Percentiles rank a stretch among this genome's conserved stretches.
Evolutionary conservation across 2,329 filamentous ascomycete species (phyloP).

Genomic region (Claviceps sorghi): DNA sequence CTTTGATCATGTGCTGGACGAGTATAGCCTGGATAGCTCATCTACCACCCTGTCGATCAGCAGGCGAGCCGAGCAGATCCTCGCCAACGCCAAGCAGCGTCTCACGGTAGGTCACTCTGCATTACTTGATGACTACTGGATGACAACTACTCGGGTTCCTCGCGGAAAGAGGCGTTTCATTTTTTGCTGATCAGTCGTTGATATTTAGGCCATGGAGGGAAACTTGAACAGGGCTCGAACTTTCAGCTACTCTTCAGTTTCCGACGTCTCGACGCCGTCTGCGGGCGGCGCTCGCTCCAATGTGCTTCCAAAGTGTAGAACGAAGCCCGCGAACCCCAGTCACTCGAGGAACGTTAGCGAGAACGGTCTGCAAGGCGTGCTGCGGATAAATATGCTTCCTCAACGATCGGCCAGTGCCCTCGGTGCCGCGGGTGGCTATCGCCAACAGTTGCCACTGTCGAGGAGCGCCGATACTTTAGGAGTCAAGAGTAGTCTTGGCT

Average conservation of each 20-base stretch:
- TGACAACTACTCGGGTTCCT: background rate
- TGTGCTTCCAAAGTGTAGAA: constrained; percentile 10
- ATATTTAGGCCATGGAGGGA: constrained; percentile 70
- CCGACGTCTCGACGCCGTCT: constrained; percentile 38
- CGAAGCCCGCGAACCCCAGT: constrained; percentile 6
- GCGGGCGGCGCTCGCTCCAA: constrained; percentile 20
- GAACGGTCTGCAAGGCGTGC: constrained; percentile 12
- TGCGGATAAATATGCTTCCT: constrained; percentile 20
- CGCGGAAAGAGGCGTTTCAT: background rate
- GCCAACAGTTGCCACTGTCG: constrained; percentile 31
- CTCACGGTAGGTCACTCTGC: constrained; percentile 51
- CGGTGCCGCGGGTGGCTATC: constrained; percentile 43
- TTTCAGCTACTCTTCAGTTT: constrained; percentile 31
- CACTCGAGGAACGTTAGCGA: constrained; percentile 21
- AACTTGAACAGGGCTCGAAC: constrained; percentile 70
- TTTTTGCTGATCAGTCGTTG: background rate
- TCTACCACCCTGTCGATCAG: constrained; percentile 59
- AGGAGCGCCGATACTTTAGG: constrained; percentile 29
- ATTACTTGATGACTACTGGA: background rate
- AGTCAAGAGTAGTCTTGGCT: constrained; percentile 13
- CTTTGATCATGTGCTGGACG: constrained; percentile 14
- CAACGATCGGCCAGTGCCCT: constrained; percentile 51
- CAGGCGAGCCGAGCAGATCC: constrained; percentile 72
- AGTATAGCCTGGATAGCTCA: constrained; percentile 49
- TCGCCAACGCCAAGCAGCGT: constrained; percentile 82